Base-by-base conservation (phyloP, 176 grass and related monocot genomes). In the Ensete ventricosum region DNA sequence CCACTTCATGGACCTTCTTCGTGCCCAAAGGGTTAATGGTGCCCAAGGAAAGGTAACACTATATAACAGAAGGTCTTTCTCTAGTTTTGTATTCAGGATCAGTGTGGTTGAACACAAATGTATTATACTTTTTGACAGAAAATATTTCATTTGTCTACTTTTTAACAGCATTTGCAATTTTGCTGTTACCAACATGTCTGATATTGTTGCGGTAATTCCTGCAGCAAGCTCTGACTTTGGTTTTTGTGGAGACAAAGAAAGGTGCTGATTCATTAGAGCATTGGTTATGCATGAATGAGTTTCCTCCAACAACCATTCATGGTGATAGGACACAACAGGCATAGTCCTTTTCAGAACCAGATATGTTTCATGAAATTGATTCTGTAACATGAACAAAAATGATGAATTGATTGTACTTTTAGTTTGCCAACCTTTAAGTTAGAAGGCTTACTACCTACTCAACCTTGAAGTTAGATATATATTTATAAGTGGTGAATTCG, bases 291-390 rank as follows among this genome's bases (percentile, higher is more conserved):
- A 92, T 71, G 75, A 96, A 96, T 2, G 89, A 87, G 9, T 96
- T 96, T 62, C 92, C 92, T 78, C 89, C 92, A 52, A 90, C 92
- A 82, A 89, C 89, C 72, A 96, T 96, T 86, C 92, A 96, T 70
- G 92, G 92, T 22, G 92, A 96, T 81, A 77, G 89, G 26, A 73
- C 92, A 53, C 92, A 96, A 62, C 92, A 96, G 84, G 92, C n/a
- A n/a, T n/a, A 23, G 22, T 23, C 22, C 22, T 23, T 23, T 0
- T 23, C 22, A 23, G 22, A 23, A 23, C 22, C 22, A 23, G 22
- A 23, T 23, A 0, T 23, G 22, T 23, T 23, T 23, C 22, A 23
- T 23, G 22, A 23, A 23, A 23, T 23, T 2, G 2, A 29, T 3
- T 29, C 27, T 29, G 27, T 2, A 29, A 29, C 2, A 29, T 29